A percentile compares a stretch with the other conserved stretches of the same genome.
Conservation (phyloP, 1,284 basidiomycete genomes). For the Sphagnurus paluster region DNA sequence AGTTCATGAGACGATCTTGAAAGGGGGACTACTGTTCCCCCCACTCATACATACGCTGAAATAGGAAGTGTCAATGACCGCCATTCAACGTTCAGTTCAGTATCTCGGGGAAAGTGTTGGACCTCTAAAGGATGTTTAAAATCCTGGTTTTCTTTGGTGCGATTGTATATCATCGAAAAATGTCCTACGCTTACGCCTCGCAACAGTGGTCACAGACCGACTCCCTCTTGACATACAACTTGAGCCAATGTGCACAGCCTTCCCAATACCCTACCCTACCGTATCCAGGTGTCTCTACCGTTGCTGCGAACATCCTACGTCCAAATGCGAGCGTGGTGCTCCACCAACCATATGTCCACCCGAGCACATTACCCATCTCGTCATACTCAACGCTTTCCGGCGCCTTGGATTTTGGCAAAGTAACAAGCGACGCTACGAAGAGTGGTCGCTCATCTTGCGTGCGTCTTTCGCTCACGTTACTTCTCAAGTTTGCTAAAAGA, state of each 20-base stretch:
- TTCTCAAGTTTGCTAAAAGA: no score
- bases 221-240: not conserved
- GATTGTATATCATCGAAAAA: not conserved
- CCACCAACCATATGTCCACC: constrained; percentile 3
- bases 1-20: no score
- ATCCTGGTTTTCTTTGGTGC: not conserved
- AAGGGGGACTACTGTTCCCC: not conserved
- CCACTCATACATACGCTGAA: not conserved
- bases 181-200: constrained; percentile 12
- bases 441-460: no score
- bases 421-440: constrained; percentile 3
- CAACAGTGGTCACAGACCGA: constrained; percentile 10
- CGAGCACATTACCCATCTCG: no score
- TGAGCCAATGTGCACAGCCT: not conserved
- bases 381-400: constrained; percentile 14
- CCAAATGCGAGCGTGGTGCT: not conserved
- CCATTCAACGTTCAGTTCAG: not conserved
- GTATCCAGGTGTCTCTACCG: not conserved
- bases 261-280: constrained; percentile 1
- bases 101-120: not conserved
- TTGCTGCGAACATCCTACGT: constrained; percentile 6
- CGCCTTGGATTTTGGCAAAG: constrained; percentile 8
- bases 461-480: no score
- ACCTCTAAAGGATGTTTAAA: constrained; percentile 1
- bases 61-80: constrained; percentile 4